Evolutionary conservation across 352 stramenopile genomes (phyloP), one percentile per base, ranked within the genome.

Genomic region (Pythium rhizo-oryzae): DNA sequence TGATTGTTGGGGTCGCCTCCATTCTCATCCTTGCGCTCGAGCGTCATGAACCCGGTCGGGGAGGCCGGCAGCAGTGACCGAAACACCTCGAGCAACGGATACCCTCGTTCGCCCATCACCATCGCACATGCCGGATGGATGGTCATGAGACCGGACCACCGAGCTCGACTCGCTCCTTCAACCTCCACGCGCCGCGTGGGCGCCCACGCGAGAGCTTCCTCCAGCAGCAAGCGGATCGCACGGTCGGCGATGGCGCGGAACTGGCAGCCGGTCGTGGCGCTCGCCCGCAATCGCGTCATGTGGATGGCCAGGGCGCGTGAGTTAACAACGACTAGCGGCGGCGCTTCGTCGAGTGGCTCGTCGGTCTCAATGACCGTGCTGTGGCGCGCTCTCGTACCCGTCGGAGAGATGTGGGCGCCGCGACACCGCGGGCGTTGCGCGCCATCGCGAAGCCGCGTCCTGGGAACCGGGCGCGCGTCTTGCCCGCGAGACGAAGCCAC

Each of bases 1-100:
- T n/a, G 41, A n/a, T 47, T 47, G 41, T 8, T 47, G 8, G 28
- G 6, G 28, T 15, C 35, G 12, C 35, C 6, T 2, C 1, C 35
- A 11, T 41, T 41, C 35, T 41, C 35, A 2, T 4, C 37, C 25
- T 51, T 8, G 33, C 41, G 43, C 19, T 71, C 44, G 21, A 78
- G 61, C 1, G 64, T 78, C 59, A 78, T 72, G 43, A 71, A 74
- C 13, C 68, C 67, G 44, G 58, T 43, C 41, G 68, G n/a, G 15
- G 54, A 61, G n/a, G 72, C 63, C 6, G 68, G 72, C 23, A 73
- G 63, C 21, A 76, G 65, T 7, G 24, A 30, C 19, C 68, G 72
- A n/a, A 76, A 78, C 2, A 37, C 55, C n/a, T 76, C 61, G 15
- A 76, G 64, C 64, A 78, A 35, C 30, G 69, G 65, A 25, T 70